These are phyloP conservation scores for Phytophthora idaei DNA, from an alignment of 352 stramenopile genomes.

Conservation along the genomic window DNA sequence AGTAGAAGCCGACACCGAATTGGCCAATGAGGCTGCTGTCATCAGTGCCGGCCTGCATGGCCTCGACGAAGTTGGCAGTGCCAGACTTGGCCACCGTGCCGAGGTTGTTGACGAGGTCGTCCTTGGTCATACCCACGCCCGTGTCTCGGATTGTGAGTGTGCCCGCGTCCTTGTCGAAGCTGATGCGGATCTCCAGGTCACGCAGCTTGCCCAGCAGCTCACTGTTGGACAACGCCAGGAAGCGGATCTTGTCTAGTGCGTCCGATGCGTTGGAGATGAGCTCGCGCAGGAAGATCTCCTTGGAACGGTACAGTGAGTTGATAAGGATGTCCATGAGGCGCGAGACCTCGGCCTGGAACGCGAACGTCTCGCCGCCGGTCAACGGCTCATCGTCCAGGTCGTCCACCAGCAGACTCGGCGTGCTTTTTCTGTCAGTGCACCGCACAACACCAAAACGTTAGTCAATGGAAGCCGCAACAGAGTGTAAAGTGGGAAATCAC, in stretches of 20 bases:
- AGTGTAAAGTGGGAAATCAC: conserved; percentile 9
- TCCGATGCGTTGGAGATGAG: conserved; percentile 99
- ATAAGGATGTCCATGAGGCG: conserved; percentile 99
- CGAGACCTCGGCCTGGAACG: conserved; percentile 97
- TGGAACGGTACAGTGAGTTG: conserved; percentile 98
- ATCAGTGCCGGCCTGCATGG: conserved; percentile 91
- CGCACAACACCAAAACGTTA: conserved; percentile 1
- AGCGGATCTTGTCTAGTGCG: conserved; percentile 99
- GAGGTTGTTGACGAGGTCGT: conserved; percentile 97
- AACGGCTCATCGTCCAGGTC: conserved; percentile 52
- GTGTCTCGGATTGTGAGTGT: conserved; percentile 99
- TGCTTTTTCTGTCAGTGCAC: conserved; percentile 32
- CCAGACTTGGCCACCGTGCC: conserved; percentile 98
- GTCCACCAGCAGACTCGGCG: conserved; percentile 47
- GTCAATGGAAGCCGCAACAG: not conserved
- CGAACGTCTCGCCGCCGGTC: conserved; percentile 83
- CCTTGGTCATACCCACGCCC: conserved; percentile 98
- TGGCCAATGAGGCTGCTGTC: conserved; percentile 98
- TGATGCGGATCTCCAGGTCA: conserved; percentile 97
- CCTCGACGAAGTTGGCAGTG: conserved; percentile 99
- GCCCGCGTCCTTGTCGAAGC: conserved; percentile 94
- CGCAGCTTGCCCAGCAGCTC: conserved; percentile 73
- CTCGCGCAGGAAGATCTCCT: conserved; percentile 99
- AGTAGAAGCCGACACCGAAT: conserved; percentile 99
- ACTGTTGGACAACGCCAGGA: conserved; percentile 94